Evolutionary conservation across 2,329 filamentous ascomycete species (phyloP).

Genomic region (Apiospora sp.): DNA sequence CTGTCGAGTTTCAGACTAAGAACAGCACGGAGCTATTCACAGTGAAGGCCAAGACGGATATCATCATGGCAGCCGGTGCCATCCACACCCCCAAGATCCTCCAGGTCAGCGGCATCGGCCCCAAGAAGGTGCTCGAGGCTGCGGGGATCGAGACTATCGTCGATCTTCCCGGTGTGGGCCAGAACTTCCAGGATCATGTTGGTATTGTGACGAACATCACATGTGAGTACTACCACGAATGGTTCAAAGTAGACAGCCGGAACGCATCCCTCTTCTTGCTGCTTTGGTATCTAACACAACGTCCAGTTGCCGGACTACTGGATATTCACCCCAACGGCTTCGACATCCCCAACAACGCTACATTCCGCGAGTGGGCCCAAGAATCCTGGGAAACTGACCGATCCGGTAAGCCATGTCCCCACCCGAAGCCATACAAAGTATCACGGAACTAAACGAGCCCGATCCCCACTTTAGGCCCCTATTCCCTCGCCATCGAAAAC

Average conservation of each 20-base stretch:
- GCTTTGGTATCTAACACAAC: neutral
- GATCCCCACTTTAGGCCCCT: conserved; percentile 36
- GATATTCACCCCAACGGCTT: conserved; percentile 38
- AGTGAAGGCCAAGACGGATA: conserved; percentile 46
- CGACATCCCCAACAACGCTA: conserved; percentile 39
- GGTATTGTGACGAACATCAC: conserved; percentile 30
- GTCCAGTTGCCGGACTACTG: neutral
- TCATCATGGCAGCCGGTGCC: conserved; percentile 53
- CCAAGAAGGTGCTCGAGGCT: conserved; percentile 49
- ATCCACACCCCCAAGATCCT: conserved; percentile 49
- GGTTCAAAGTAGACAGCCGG: too few species aligned
- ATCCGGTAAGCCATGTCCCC: conserved; percentile 30
- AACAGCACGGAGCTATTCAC: conserved; percentile 25
- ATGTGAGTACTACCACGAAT: too few species aligned
- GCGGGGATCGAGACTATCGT: conserved; percentile 51
- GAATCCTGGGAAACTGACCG: conserved; percentile 39
- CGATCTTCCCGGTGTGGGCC: conserved; percentile 55
- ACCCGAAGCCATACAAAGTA: neutral
- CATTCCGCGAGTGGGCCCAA: conserved; percentile 39
- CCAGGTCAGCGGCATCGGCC: conserved; percentile 48
- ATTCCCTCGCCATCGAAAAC: conserved; percentile 45
- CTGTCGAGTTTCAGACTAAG: conserved; percentile 40
- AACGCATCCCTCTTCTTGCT: neutral
- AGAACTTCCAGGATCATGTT: conserved; percentile 58
- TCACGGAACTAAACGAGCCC: neutral